Base-by-base conservation (phyloP, 176 grass and related monocot genomes). In the Avena atlantica region DNA sequence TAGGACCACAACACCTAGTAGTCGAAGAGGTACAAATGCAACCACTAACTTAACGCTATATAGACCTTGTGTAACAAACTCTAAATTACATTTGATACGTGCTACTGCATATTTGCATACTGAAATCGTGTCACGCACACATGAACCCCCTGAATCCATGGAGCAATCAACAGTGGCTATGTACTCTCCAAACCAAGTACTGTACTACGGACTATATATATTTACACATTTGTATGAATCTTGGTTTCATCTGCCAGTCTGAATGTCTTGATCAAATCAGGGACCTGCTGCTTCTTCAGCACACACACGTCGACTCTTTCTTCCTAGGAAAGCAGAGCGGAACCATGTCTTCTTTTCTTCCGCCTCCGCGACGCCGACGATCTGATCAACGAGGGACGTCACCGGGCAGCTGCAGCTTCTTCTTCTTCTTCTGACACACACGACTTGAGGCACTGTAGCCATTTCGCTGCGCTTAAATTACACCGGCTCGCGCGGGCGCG, bases 401-500 rank as follows among this genome's bases (percentile, higher is more conserved):
- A 57, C 57, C 57, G 19, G 57, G 25, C 63, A 66, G 25, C 9
- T 19, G 55, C 55, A 8, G 55, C 31, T 34, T 34, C 31, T 34
- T 34, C 31, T 34, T n/a, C 63, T 62, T 61, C 20, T 65, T 27
- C 63, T 59, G 17, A 20, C 17, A 65, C 12, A 62, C 3, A 24
- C 59, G 59, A 65, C 20, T n/a, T 10, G 23, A 25, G n/a, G 21
- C 59, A 8, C 42, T 44, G 8, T 52, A 52, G 56, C 56, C 19
- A 23, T 23, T 10, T 62, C 7, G 50, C 34, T 6, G 25, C 31
- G 51, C 23, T 71, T 81, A 1, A 1, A 17, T 70, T 19, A 93
- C 51, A 91, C 88, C 5, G 88, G 81, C 73, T 98, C 93, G 12
- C 78, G 73, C 12, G 89, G 91, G 0, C 93, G 89, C 56, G 88